phyloP scores from a whole-genome alignment of 345 rosid genomes.

The Combretum micranthum region DNA sequence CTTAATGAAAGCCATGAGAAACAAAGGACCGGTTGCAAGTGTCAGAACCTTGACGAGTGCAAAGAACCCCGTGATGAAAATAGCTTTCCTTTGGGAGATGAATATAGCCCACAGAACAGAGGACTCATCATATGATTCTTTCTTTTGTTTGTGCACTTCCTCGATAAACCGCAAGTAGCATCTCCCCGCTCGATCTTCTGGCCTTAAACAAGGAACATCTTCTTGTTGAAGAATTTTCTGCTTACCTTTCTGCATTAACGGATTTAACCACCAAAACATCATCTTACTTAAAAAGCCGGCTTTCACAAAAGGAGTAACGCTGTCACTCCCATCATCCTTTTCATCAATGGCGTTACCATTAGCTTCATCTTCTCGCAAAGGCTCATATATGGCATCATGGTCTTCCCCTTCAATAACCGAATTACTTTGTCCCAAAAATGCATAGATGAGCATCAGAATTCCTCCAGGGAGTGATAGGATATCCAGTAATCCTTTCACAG shows the following conservation, averaged over 20 bases:
- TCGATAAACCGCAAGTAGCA: slow-evolving; percentile 31
- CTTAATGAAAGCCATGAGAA: slow-evolving; percentile 37
- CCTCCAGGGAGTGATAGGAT: slow-evolving; percentile 28
- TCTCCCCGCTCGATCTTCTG: slow-evolving; percentile 26
- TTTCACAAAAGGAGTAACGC: slow-evolving; percentile 32
- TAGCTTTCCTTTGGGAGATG: slow-evolving; percentile 27
- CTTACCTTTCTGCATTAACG: slow-evolving; percentile 42
- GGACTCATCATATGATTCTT: slow-evolving; percentile 15
- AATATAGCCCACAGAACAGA: slow-evolving; percentile 26
- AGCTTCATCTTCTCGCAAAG: slow-evolving; percentile 25
- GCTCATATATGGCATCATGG: slow-evolving; percentile 16
- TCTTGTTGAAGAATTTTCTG: slow-evolving; percentile 27
- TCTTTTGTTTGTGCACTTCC: slow-evolving; percentile 16
- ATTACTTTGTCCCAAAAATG: slow-evolving; percentile 9
- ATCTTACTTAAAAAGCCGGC: slow-evolving; percentile 36
- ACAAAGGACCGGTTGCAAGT: slow-evolving; percentile 35
- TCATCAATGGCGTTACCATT: background rate
- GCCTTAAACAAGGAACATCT: slow-evolving; percentile 37
- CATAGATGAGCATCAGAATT: slow-evolving; percentile 20
- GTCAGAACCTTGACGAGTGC: slow-evolving; percentile 40
- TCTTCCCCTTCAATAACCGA: background rate
- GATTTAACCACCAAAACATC: slow-evolving; percentile 56
- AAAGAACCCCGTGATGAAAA: slow-evolving; percentile 32
- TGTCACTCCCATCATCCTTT: background rate
- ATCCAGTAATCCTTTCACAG: slow-evolving; percentile 18